These are phyloP conservation scores for Leonotis leonurus DNA, from an alignment of 257 asterid species.

Conservation along the genomic window DNA sequence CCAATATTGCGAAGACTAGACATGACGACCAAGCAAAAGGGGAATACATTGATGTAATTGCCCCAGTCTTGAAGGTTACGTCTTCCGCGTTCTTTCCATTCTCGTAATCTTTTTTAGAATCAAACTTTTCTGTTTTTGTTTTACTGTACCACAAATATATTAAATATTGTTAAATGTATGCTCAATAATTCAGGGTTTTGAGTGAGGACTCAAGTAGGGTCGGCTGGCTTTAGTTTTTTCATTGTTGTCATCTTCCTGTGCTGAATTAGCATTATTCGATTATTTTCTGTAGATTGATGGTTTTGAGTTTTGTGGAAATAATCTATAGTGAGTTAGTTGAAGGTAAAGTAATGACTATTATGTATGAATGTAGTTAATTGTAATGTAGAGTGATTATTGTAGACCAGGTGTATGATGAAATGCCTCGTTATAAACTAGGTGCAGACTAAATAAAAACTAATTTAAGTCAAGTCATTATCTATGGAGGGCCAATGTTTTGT, in stretches of 20 bases:
- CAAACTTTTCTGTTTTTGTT: neutral
- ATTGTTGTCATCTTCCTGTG: neutral
- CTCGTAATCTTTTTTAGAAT: neutral
- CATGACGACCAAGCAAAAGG: too few species aligned
- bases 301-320: neutral
- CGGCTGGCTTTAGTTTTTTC: neutral
- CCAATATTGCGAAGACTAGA: too few species aligned
- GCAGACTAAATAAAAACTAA: neutral
- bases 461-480: neutral
- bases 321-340: neutral
- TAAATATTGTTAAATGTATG: neutral
- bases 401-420: neutral
- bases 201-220: neutral
- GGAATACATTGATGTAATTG: too few species aligned
- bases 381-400: neutral
- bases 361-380: neutral
- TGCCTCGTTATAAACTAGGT: too few species aligned
- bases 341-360: neutral
- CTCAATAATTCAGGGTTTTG: neutral
- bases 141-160: too few species aligned
- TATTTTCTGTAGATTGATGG: neutral
- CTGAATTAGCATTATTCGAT: neutral
- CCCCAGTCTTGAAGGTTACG: too few species aligned
- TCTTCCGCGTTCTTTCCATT: neutral
- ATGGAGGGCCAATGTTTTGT: neutral